These are phyloP conservation scores for Glycine soja DNA, from an alignment of 306 rosid genomes.

Conservation along the genomic window DNA sequence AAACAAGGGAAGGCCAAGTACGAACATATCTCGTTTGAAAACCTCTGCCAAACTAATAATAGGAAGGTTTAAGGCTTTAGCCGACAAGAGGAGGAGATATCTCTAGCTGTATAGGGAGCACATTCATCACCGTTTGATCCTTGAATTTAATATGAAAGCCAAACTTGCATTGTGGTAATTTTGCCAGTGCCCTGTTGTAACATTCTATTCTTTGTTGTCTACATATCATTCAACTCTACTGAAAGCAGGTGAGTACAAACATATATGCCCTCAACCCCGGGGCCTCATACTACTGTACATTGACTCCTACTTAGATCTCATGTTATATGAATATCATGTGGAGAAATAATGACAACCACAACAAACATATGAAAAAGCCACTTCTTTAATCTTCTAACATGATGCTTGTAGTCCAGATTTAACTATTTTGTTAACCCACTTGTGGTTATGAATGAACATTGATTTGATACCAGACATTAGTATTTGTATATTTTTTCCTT, in stretches of 20 bases:
- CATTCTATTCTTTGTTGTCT: constrained; percentile 9
- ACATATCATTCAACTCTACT: constrained; percentile 19
- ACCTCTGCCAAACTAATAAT: not conserved
- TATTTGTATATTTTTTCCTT: not conserved
- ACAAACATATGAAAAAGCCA: constrained; percentile 26
- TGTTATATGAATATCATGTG: not conserved
- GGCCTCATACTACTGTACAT: constrained; percentile 2
- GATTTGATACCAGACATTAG: constrained; percentile 24
- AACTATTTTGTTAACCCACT: constrained; percentile 4
- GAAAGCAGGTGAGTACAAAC: constrained; percentile 18
- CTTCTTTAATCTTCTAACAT: not conserved
- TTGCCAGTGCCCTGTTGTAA: no score
- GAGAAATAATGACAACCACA: constrained; percentile 27
- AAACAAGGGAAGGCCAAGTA: no score
- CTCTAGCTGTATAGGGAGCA: no score
- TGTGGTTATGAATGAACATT: constrained; percentile 33
- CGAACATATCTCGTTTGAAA: not conserved
- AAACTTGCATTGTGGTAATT: not conserved
- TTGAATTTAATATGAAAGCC: constrained; percentile 14
- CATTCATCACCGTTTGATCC: not conserved
- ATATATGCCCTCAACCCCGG: constrained; percentile 3
- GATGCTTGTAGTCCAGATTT: constrained; percentile 5
- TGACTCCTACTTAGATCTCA: not conserved
- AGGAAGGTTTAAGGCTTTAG: constrained; percentile 1
- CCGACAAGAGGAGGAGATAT: not conserved